phyloP scores from a whole-genome alignment of 2,329 filamentous ascomycete genomes.

The Tolypocladium album region DNA sequence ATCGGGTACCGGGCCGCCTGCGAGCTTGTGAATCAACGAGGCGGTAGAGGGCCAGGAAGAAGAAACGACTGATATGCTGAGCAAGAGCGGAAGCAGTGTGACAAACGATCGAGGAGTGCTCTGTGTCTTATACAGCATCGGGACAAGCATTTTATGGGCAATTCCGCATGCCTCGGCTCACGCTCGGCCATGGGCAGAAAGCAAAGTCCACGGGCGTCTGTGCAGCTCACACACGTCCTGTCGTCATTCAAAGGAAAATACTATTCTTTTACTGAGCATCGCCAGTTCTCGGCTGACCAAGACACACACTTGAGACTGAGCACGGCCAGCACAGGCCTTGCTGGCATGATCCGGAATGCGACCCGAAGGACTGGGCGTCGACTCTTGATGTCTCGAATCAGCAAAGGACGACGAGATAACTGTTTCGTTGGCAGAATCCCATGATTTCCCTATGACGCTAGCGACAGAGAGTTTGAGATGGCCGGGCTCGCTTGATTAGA shows the following conservation, averaged over 20 bases:
- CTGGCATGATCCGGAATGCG: not conserved
- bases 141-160: not conserved
- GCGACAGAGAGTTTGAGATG: not conserved
- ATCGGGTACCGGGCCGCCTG: not conserved
- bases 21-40: not conserved
- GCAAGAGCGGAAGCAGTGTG: not conserved
- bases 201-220: not conserved
- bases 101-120: not conserved
- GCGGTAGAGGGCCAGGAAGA: not conserved
- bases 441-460: not conserved
- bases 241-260: not conserved
- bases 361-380: not conserved
- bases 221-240: not conserved
- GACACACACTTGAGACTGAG: not conserved
- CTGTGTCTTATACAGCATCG: slow-evolving; percentile 6
- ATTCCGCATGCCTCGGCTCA: slow-evolving; percentile 3
- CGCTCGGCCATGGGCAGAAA: not conserved
- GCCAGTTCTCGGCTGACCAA: not conserved
- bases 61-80: not conserved
- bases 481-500: not conserved
- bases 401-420: not conserved
- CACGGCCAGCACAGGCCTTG: not conserved
- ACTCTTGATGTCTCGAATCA: not conserved
- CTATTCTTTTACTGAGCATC: not conserved
- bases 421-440: not conserved